Conservation (phyloP, 345 rosid species). For the Cochlearia excelsa region DNA sequence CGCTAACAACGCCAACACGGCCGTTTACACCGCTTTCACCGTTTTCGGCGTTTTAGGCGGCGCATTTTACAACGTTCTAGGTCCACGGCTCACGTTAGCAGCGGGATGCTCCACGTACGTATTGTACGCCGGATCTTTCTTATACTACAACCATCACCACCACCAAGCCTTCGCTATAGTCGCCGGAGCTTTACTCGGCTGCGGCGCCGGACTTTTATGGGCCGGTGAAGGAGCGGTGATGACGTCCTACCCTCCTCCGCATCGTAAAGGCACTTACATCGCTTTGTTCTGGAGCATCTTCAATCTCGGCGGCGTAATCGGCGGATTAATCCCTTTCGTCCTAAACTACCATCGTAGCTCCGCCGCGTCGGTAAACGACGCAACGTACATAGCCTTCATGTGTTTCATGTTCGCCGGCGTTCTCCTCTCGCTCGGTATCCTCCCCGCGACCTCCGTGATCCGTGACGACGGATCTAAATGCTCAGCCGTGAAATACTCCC, state of each 20-base stretch:
- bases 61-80: constrained; percentile 56
- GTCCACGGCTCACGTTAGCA: constrained; percentile 63
- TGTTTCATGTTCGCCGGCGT: constrained; percentile 69
- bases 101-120: constrained; percentile 78
- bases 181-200: constrained; percentile 74
- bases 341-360: constrained; percentile 51
- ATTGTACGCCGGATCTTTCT: constrained; percentile 64
- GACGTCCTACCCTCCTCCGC: constrained; percentile 86
- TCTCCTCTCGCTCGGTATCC: constrained; percentile 48
- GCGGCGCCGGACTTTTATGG: constrained; percentile 93
- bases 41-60: constrained; percentile 57
- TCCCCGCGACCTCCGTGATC: constrained; percentile 50
- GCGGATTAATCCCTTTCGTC: constrained; percentile 67
- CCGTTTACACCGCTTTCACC: constrained; percentile 58
- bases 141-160: constrained; percentile 58
- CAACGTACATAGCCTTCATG: constrained; percentile 72
- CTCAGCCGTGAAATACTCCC: constrained; percentile 49
- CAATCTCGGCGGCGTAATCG: constrained; percentile 76
- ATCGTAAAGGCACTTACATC: constrained; percentile 76
- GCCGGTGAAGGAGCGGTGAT: constrained; percentile 92
- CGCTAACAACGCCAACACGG: constrained; percentile 74
- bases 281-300: constrained; percentile 72
- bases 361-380: constrained; percentile 64
- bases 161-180: constrained; percentile 52
- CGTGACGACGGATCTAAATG: constrained; percentile 63